phyloP scores from a whole-genome alignment of 1,139 yeast species.

The Lodderomyces jiufengensis region DNA sequence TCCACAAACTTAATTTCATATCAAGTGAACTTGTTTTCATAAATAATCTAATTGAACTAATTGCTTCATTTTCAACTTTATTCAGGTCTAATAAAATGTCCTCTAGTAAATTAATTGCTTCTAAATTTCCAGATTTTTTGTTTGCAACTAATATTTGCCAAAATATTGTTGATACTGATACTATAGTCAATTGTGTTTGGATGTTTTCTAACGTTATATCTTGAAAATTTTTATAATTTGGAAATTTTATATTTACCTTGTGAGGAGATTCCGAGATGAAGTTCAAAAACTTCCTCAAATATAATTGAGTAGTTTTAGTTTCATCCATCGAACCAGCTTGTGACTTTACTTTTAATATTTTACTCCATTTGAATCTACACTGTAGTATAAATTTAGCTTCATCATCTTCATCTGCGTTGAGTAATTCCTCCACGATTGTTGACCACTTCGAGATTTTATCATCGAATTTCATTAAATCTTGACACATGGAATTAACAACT shows the following conservation, averaged over 20 bases:
- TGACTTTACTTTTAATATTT: conserved; percentile 28
- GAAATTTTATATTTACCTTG: conserved; percentile 17
- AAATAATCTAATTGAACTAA: conserved; percentile 53
- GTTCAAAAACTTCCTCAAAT: conserved; percentile 21
- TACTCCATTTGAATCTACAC: conserved; percentile 36
- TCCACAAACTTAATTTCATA: conserved; percentile 74
- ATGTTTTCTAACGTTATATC: conserved; percentile 50
- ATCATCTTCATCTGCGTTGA: background rate
- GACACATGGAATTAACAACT: conserved; percentile 24
- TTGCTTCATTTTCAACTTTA: conserved; percentile 19
- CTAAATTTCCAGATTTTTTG: conserved; percentile 33
- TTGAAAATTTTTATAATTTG: conserved; percentile 62
- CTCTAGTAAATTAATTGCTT: conserved; percentile 54
- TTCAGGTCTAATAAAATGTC: conserved; percentile 36
- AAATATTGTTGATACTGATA: conserved; percentile 65
- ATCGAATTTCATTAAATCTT: conserved; percentile 35
- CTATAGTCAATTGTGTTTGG: conserved; percentile 60
- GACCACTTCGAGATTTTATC: conserved; percentile 43
- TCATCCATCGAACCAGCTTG: conserved; percentile 31
- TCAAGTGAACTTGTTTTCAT: conserved; percentile 61
- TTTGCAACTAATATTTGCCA: conserved; percentile 50
- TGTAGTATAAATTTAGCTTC: conserved; percentile 1
- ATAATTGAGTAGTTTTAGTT: conserved; percentile 24
- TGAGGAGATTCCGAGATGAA: conserved; percentile 7
- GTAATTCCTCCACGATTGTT: conserved; percentile 16